Evolutionary conservation across 371 early-diverging fungal genomes (phyloP), one percentile per base, ranked within the genome.

Genomic region (Dinochytrium kinnereticum): DNA sequence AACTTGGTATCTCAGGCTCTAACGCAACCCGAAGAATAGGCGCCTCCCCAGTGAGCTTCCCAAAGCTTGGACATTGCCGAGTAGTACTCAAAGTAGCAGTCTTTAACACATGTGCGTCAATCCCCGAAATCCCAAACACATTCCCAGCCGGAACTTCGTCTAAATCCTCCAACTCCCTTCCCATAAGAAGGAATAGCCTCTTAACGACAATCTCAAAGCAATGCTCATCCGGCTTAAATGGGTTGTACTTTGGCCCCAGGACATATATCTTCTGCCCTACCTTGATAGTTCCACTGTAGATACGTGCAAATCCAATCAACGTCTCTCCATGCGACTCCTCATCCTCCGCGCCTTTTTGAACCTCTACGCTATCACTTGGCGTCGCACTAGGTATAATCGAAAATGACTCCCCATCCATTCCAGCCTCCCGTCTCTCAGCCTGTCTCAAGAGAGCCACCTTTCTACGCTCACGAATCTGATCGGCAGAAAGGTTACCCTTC

Each of bases 11-110:
- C 19, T 81, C 87, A 0, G 98, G 98, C 64, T 98, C 98, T 51
- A 99, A 75, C 0, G 99, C 98, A 13, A 98, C 98, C 10, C 97
- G 93, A 36, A 99, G 93, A 78, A 99, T 96, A 0, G 83, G 84
- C 10, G 83, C 74, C 1, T 78, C 81, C 1, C 66, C 51, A 36
- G 19, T 80, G 17, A 89, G 72, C 13, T 79, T 78, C 2, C 85
- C 85, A 10, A 87, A 80, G 38, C 80, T 83, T 0, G 87, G 81
- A 61, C 88, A 86, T 26, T 74, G 71, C 1, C 61, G 33, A 13
- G 69, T 71, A 37, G 84, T 91, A 38, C 90, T 89, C 70, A 98
- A 78, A 0, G 98, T 99, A 13, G 93, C 99, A 37, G 91, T 92
- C 80, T 97, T 98, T 51, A 97, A 82, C 17, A 98, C 87, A 70